phyloP scores from a whole-genome alignment of 148 eudicot species.

The Heliosperma pusillum region DNA sequence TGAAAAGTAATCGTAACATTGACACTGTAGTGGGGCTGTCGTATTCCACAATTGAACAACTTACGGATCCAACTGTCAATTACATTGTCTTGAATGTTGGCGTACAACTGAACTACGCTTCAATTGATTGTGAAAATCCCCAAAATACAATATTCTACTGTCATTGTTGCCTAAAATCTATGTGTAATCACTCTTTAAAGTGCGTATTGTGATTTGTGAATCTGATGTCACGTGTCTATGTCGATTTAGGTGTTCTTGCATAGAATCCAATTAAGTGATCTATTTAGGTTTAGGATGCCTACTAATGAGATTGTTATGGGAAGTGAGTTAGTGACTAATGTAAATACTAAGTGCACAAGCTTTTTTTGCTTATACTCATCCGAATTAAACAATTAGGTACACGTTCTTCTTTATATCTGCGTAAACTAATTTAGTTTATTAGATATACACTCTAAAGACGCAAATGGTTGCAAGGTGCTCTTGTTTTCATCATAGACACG shows the following conservation, averaged over 20 bases:
- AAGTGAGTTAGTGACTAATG: neutral
- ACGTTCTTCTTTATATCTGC: neutral
- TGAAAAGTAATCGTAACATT: neutral
- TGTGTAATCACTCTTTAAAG: neutral
- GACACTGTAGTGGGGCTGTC: neutral
- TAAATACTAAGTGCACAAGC: neutral
- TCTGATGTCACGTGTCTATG: neutral
- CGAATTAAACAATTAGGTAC: neutral
- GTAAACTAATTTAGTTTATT: neutral
- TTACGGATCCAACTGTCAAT: neutral
- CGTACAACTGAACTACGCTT: neutral
- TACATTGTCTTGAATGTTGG: neutral
- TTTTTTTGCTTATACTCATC: neutral
- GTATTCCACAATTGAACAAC: neutral
- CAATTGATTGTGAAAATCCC: conserved; percentile 2
- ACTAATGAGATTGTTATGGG: neutral
- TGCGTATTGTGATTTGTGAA: neutral
- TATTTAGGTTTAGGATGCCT: conserved; percentile 2
- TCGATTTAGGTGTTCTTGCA: neutral
- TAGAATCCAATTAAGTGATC: neutral
- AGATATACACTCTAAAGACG: neutral
- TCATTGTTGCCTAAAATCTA: neutral
- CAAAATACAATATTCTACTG: neutral
- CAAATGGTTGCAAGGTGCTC: neutral
- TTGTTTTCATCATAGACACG: neutral